Conservation (phyloP, 768 basidiomycete genomes). For the Tubosaeta brunneosetosa region DNA sequence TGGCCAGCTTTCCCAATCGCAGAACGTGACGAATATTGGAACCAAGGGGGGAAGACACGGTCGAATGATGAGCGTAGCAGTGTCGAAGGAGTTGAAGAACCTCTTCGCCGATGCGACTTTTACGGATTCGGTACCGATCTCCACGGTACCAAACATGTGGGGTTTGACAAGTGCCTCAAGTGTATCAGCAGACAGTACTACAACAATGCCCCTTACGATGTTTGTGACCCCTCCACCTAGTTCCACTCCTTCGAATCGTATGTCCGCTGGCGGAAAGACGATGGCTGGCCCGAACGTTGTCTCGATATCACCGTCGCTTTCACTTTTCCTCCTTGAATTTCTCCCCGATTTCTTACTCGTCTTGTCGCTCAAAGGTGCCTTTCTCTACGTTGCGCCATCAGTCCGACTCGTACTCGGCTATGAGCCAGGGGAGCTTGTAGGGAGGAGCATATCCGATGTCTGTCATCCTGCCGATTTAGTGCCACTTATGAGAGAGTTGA, state of each 20-base stretch:
- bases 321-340: conserved; percentile 51
- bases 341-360: conserved; percentile 84
- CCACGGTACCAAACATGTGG: conserved; percentile 36
- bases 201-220: conserved; percentile 17
- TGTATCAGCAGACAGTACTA: conserved; percentile 7
- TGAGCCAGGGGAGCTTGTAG: conserved; percentile 77
- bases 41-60: conserved; percentile 22
- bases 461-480: conserved; percentile 90
- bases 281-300: conserved; percentile 37
- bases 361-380: conserved; percentile 85
- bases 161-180: conserved; percentile 19
- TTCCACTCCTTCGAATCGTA: conserved; percentile 17
- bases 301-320: conserved; percentile 36
- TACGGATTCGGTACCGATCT: conserved; percentile 42
- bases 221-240: conserved; percentile 13
- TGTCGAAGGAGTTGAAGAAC: conserved; percentile 50
- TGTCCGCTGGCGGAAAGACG: conserved; percentile 5
- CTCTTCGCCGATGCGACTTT: conserved; percentile 47
- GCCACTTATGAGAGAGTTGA: conserved; percentile 87
- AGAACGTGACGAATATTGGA: conserved; percentile 17
- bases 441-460: conserved; percentile 70
- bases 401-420: conserved; percentile 80
- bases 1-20: conserved; percentile 13
- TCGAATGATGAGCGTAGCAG: conserved; percentile 31
- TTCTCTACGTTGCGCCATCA: conserved; percentile 88